Percentiles rank a stretch among this genome's conserved stretches.
Conservation (phyloP, 2,329 filamentous ascomycete genomes). For the Penicillium sp. region DNA sequence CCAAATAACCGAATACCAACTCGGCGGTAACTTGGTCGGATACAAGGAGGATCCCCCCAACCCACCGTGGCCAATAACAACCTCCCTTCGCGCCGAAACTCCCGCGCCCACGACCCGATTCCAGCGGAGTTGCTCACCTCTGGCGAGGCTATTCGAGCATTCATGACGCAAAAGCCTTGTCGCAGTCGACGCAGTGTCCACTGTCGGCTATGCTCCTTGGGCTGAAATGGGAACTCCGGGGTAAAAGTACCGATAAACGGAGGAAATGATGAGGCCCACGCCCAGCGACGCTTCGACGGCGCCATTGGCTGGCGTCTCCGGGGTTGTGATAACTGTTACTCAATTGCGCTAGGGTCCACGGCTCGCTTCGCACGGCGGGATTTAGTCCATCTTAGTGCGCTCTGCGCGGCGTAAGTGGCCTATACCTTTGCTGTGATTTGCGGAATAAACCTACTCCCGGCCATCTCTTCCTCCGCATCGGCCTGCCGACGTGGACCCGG, state of each 20-base stretch:
- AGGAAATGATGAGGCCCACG: constrained; percentile 5
- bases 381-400: neutral
- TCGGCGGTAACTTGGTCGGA: constrained; percentile 19
- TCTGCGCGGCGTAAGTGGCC: constrained; percentile 8
- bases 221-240: constrained; percentile 17
- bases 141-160: constrained; percentile 1
- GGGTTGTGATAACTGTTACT: constrained; percentile 7
- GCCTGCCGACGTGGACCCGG: constrained; percentile 19
- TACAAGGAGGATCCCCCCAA: constrained; percentile 9
- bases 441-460: constrained; percentile 14
- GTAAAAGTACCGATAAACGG: constrained; percentile 27
- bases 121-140: constrained; percentile 8
- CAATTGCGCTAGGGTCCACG: constrained; percentile 3
- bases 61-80: constrained; percentile 15
- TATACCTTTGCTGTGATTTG: constrained; percentile 16
- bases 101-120: constrained; percentile 18
- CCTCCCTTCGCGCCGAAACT: constrained; percentile 17
- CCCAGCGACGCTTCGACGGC: neutral
- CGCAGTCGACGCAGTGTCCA: too few species aligned
- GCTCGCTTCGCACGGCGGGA: neutral
- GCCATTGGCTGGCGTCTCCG: constrained; percentile 12
- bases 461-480: constrained; percentile 21
- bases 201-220: constrained; percentile 2
- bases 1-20: constrained; percentile 1
- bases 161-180: constrained; percentile 10